Conservation (phyloP, 1,139 yeast genomes). For the Yamadazyma trypodendri region DNA sequence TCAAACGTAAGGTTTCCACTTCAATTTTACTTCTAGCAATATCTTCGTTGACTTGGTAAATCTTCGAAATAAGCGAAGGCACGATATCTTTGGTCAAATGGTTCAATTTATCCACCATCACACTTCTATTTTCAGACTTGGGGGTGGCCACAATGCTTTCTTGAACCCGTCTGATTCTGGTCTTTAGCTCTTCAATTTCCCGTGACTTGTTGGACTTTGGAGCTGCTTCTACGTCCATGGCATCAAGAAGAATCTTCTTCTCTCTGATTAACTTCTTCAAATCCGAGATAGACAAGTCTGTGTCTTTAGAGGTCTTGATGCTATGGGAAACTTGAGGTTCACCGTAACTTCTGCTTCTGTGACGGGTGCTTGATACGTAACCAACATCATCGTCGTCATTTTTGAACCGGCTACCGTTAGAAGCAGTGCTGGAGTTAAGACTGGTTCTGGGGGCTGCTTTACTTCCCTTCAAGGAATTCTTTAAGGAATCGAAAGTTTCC, state of each 20-base stretch:
- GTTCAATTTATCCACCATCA: constrained; percentile 51
- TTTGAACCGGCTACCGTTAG: constrained; percentile 61
- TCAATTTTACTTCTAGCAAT: constrained; percentile 70
- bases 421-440: constrained; percentile 18
- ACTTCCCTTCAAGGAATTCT: constrained; percentile 43
- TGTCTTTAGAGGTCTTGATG: constrained; percentile 25
- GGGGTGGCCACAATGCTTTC: constrained; percentile 36
- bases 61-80: constrained; percentile 64
- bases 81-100: constrained; percentile 60
- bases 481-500: constrained; percentile 43
- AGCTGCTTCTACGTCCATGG: constrained; percentile 55
- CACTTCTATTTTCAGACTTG: constrained; percentile 39
- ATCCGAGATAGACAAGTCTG: constrained; percentile 43
- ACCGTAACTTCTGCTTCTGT: constrained; percentile 39
- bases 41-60: constrained; percentile 61
- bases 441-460: constrained; percentile 24
- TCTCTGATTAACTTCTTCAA: constrained; percentile 66
- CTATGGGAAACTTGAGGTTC: constrained; percentile 13
- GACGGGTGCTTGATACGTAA: constrained; percentile 68
- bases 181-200: constrained; percentile 65
- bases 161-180: constrained; percentile 58
- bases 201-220: constrained; percentile 21
- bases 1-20: constrained; percentile 52
- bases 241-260: constrained; percentile 67
- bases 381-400: constrained; percentile 64